These are phyloP conservation scores for Lophiotrema nucula DNA, from an alignment of 495 filamentous ascomycete genomes.

Conservation along the genomic window DNA sequence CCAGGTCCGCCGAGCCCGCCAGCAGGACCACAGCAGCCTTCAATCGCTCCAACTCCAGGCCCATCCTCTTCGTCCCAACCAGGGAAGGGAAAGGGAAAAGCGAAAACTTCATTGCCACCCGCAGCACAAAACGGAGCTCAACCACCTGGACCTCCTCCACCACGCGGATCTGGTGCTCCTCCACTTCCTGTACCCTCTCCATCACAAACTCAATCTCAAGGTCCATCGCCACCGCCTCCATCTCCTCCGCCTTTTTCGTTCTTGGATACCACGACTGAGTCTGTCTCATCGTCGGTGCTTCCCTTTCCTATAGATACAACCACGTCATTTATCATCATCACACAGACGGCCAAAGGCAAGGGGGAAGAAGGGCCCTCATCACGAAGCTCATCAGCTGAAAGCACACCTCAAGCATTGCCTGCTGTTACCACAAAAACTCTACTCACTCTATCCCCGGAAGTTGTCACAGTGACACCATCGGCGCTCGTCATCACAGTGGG, in stretches of 20 bases:
- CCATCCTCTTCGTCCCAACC: background rate
- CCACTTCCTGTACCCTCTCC: background rate
- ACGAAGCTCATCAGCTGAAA: background rate
- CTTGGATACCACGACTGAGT: background rate
- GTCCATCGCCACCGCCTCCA: background rate
- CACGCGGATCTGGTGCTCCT: background rate
- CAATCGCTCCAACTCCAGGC: background rate
- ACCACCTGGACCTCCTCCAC: background rate
- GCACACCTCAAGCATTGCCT: background rate
- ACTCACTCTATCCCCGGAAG: background rate
- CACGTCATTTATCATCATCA: conserved; percentile 17
- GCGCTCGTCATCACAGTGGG: background rate
- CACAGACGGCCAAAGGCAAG: conserved; percentile 10
- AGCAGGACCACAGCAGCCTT: background rate
- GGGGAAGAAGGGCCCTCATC: background rate
- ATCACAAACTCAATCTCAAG: background rate
- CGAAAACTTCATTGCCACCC: background rate
- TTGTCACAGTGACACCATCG: background rate
- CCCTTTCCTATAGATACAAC: background rate
- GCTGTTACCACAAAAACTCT: background rate
- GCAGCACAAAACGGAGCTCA: background rate
- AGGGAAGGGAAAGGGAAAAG: background rate
- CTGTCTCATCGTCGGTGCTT: conserved; percentile 1
- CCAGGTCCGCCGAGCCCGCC: background rate
- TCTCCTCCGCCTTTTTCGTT: background rate